Base-by-base conservation (phyloP, 1,284 basidiomycete species). In the Pyrrhoderma lamaoense region DNA sequence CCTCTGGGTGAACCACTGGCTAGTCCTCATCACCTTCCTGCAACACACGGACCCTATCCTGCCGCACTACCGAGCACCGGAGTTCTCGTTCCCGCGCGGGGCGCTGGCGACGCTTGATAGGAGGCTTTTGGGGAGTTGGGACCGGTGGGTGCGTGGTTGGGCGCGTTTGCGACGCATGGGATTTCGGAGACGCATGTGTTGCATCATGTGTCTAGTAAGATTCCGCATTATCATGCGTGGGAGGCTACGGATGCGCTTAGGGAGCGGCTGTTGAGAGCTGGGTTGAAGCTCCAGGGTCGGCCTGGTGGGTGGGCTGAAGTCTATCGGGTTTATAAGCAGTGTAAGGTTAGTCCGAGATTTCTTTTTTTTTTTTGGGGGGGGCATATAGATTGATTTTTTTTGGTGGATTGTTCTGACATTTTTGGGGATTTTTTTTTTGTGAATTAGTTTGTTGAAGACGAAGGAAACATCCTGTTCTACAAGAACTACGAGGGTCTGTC, bases 41-140 rank as follows among this genome's bases (percentile, higher is more conserved):
- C 96, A 98, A 72, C 96, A 98, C 77, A 97, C 95, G 61, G 95
- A 98, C 72, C 92, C 93, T 18, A 67, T 88, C 40, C 77, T 98
- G 27, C 93, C 94, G 49, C 95, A 99, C 73, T 99, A 98, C 79
- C 88, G 90, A 59, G 82, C 86, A 21, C 70, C 84, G 43, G 82
- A 88, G 62, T 98, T 95, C 77, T 96, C 86, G 44, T 99, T 99
- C 78, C 76, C 88, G 49, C 92, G 95, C 61, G 95, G 95, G 56
- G 95, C 95, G 16, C 82, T 99, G 47, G 75, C 90, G 57, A 99
- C 95, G 18, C 77, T 98, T 44, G 93, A 99, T 70, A 92, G 96
- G 55, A 80, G 72, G 60, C 80, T 93, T 58, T 74, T 96, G 37
- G 92, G 92, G 88, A 87, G 60, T 76, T 82, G 54, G 91, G 90